phyloP scores from a whole-genome alignment of 768 basidiomycete genomes.

The Jaapia argillacea region DNA sequence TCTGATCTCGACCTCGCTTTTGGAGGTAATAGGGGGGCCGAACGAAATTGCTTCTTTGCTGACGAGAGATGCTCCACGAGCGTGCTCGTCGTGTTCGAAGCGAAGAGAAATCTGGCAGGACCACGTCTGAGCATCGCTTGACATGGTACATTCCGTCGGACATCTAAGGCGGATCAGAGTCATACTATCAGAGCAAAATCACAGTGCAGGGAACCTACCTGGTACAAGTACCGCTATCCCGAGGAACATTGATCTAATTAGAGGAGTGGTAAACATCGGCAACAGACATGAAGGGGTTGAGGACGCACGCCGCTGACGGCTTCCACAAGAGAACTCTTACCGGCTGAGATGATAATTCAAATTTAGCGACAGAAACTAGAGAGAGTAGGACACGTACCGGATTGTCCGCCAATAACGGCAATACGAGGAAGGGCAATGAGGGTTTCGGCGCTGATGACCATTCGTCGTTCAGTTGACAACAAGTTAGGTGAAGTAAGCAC shows the following conservation, averaged over 20 bases:
- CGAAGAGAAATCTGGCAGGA: constrained; percentile 15
- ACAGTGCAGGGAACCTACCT: constrained; percentile 23
- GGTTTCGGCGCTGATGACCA: constrained; percentile 21
- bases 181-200: too few species aligned
- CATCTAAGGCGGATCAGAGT: constrained; percentile 6
- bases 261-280: constrained; percentile 7
- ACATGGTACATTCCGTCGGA: constrained; percentile 10
- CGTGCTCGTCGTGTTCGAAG: constrained; percentile 6
- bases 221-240: constrained; percentile 53
- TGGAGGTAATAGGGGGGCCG: constrained; percentile 21
- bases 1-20: constrained; percentile 25
- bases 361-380: too few species aligned
- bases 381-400: too few species aligned
- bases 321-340: constrained; percentile 52
- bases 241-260: constrained; percentile 44
- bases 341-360: constrained; percentile 25
- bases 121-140: constrained; percentile 11
- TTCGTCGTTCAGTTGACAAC: neutral
- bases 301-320: constrained; percentile 41
- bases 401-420: constrained; percentile 47
- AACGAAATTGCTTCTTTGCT: constrained; percentile 15
- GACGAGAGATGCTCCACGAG: neutral
- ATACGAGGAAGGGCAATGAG: constrained; percentile 38
- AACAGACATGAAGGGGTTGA: neutral
- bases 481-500: neutral